A percentile compares a stretch with the other conserved stretches of the same genome.
phyloP scores from a whole-genome alignment of 2,329 filamentous ascomycete genomes.

The Aspergillus vadensis region DNA sequence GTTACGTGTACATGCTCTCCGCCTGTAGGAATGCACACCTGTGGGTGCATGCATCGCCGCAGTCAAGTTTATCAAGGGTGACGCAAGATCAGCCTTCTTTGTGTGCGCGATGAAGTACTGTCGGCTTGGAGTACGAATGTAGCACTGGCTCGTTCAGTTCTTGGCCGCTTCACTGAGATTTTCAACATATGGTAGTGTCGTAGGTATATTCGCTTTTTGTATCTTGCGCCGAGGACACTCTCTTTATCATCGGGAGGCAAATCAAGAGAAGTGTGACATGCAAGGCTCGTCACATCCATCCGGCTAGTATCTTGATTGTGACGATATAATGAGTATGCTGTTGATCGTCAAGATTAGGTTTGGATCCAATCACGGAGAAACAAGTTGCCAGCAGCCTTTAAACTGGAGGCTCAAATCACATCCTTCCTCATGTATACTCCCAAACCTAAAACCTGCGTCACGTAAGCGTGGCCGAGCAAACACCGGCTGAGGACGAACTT shows the following conservation, averaged over 20 bases:
- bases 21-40: not conserved
- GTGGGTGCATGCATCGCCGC: not conserved
- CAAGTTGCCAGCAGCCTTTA: not conserved
- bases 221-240: not conserved
- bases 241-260: not conserved
- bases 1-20: too few species aligned
- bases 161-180: not conserved
- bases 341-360: not conserved
- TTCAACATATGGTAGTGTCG: not conserved
- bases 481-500: too few species aligned
- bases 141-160: not conserved
- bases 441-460: not conserved
- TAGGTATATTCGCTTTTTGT: not conserved
- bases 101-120: not conserved
- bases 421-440: not conserved
- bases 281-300: not conserved
- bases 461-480: not conserved
- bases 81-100: not conserved
- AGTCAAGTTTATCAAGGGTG: not conserved
- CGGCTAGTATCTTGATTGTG: not conserved
- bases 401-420: not conserved
- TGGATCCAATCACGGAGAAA: not conserved
- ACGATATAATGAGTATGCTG: not conserved
- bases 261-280: not conserved
- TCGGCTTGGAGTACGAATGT: not conserved